Conservation (phyloP, 768 basidiomycete species). For the Cubamyces sp. region DNA sequence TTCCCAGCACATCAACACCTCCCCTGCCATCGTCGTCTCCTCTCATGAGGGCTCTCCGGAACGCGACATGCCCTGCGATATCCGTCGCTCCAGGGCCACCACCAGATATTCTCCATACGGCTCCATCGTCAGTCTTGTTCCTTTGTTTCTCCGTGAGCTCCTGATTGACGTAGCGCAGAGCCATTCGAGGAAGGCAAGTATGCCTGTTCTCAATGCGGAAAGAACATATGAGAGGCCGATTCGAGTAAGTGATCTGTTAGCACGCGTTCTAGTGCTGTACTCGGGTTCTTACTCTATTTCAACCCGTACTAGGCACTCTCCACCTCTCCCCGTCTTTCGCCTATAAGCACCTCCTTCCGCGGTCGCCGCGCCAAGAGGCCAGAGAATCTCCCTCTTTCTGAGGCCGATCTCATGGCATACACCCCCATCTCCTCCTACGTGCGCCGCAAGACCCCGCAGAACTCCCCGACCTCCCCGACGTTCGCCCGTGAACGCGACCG, state of each 20-base stretch:
- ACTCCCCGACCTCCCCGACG: slow-evolving; percentile 69
- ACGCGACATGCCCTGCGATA: slow-evolving; percentile 24
- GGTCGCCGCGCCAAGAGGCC: slow-evolving; percentile 27
- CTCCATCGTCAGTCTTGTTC: slow-evolving; percentile 32
- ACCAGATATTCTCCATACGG: slow-evolving; percentile 40
- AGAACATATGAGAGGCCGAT: slow-evolving; percentile 26
- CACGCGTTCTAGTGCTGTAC: background rate
- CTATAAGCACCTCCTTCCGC: slow-evolving; percentile 28
- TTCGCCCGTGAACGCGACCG: slow-evolving; percentile 51
- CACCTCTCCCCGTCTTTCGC: slow-evolving; percentile 34
- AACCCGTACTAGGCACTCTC: slow-evolving; percentile 32
- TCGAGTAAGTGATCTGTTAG: slow-evolving; percentile 28
- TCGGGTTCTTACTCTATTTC: background rate
- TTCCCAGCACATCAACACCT: slow-evolving; percentile 18
- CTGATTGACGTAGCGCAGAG: slow-evolving; percentile 27
- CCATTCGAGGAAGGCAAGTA: slow-evolving; percentile 35
- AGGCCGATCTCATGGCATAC: slow-evolving; percentile 35
- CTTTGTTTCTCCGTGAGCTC: background rate
- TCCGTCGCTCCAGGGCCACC: slow-evolving; percentile 31
- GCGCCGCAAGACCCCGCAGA: slow-evolving; percentile 76
- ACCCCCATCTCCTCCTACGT: slow-evolving; percentile 83
- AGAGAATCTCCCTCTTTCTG: slow-evolving; percentile 33
- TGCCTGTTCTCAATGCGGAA: slow-evolving; percentile 33
- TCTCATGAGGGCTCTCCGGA: slow-evolving; percentile 26
- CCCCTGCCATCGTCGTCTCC: slow-evolving; percentile 36